A percentile compares a stretch with the other conserved stretches of the same genome.
Conservation (phyloP, 257 asterid genomes). For the Eucommia ulmoides region DNA sequence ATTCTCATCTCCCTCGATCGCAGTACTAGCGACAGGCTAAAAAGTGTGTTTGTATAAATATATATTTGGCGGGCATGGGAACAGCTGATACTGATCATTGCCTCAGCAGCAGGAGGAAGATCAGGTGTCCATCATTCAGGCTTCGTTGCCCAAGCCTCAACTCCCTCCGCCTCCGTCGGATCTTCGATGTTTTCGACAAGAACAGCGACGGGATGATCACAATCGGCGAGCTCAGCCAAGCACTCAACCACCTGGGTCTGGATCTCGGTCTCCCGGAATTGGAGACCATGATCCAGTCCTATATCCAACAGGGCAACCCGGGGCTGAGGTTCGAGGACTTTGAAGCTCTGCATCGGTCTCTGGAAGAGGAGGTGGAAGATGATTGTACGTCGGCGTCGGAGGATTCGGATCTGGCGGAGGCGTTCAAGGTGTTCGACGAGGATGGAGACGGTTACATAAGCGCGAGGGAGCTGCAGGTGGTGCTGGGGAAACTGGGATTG, state of each 20-base stretch:
- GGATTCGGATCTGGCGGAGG: constrained; percentile 57
- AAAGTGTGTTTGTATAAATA: too few species aligned
- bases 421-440: constrained; percentile 72
- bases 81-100: too few species aligned
- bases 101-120: constrained; percentile 10
- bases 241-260: constrained; percentile 50
- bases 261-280: constrained; percentile 29
- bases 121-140: constrained; percentile 29
- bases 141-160: constrained; percentile 67
- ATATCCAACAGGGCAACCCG: constrained; percentile 27
- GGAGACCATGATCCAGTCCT: constrained; percentile 26
- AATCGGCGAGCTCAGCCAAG: constrained; percentile 49
- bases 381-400: constrained; percentile 10
- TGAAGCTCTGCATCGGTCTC: constrained; percentile 43
- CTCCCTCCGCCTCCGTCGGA: constrained; percentile 60
- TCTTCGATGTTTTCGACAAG: constrained; percentile 64
- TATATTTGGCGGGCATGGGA: too few species aligned
- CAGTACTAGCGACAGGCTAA: too few species aligned
- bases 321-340: constrained; percentile 54
- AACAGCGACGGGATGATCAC: constrained; percentile 50
- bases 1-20: too few species aligned
- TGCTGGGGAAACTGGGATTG: constrained; percentile 49
- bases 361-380: constrained; percentile 17
- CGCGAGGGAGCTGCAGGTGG: constrained; percentile 51
- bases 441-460: constrained; percentile 72